phyloP scores from a whole-genome alignment of 2,329 filamentous ascomycete genomes.

The Fusarium pseudocircinatum region DNA sequence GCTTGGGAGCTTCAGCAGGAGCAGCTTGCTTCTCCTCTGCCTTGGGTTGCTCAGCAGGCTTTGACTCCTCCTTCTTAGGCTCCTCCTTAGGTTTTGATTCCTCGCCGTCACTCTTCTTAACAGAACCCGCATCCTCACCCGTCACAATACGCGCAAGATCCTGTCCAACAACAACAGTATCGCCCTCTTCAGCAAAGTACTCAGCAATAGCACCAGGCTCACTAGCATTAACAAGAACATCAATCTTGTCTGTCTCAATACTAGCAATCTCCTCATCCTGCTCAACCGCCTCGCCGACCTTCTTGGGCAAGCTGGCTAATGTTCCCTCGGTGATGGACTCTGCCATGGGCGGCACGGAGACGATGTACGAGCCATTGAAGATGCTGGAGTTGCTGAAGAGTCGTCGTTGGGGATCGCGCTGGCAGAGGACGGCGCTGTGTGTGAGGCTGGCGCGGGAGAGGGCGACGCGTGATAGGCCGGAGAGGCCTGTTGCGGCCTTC shows the following conservation, averaged over 20 bases:
- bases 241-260: slow-evolving; percentile 49
- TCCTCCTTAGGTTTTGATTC: slow-evolving; percentile 28
- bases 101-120: slow-evolving; percentile 33
- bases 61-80: slow-evolving; percentile 33
- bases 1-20: slow-evolving; percentile 24
- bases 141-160: slow-evolving; percentile 45
- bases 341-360: slow-evolving; percentile 46
- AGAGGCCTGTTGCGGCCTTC: slow-evolving; percentile 35
- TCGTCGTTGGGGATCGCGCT: slow-evolving; percentile 37
- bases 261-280: slow-evolving; percentile 47
- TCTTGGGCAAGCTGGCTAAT: slow-evolving; percentile 40
- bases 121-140: slow-evolving; percentile 32
- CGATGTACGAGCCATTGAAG: slow-evolving; percentile 38
- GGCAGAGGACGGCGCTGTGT: slow-evolving; percentile 37
- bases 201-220: slow-evolving; percentile 42
- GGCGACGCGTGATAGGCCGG: slow-evolving; percentile 29
- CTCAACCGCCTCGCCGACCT: slow-evolving; percentile 45
- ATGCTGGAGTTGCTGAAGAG: slow-evolving; percentile 33
- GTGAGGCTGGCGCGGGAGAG: slow-evolving; percentile 22
- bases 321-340: slow-evolving; percentile 49
- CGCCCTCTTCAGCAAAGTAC: slow-evolving; percentile 46
- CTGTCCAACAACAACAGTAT: slow-evolving; percentile 47
- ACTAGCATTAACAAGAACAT: slow-evolving; percentile 44
- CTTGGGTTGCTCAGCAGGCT: slow-evolving; percentile 25
- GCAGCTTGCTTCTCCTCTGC: slow-evolving; percentile 30